Conservation (phyloP, 1,284 basidiomycete genomes). For the Cutaneotrichosporon daszewskae region DNA sequence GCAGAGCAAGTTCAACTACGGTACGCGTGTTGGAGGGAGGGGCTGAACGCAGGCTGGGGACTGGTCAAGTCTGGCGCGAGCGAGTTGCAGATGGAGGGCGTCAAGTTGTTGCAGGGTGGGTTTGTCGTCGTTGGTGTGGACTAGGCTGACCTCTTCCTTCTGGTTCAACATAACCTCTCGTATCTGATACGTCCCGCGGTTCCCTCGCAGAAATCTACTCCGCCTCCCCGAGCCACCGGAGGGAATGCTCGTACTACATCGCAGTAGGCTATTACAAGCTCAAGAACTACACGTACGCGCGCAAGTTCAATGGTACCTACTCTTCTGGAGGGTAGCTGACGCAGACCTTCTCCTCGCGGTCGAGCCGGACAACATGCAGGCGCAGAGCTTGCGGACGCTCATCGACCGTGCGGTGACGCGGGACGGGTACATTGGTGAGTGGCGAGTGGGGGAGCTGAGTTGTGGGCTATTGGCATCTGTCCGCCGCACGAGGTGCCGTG, state of each 20-base stretch:
- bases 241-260: constrained; percentile 97
- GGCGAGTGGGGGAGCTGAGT: constrained; percentile 15
- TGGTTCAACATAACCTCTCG: too few relatives aligned
- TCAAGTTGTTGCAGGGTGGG: constrained; percentile 82
- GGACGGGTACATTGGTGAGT: constrained; percentile 57
- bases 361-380: constrained; percentile 91
- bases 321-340: constrained; percentile 28
- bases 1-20: constrained; percentile 98
- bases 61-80: constrained; percentile 79
- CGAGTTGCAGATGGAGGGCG: constrained; percentile 83
- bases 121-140: constrained; percentile 4
- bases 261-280: constrained; percentile 96
- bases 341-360: constrained; percentile 81
- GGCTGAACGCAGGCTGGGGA: constrained; percentile 59
- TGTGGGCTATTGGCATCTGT: background rate
- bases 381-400: constrained; percentile 72
- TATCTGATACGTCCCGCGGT: background rate
- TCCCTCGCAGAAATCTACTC: constrained; percentile 77
- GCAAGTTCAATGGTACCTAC: constrained; percentile 79
- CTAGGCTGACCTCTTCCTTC: too few relatives aligned
- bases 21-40: constrained; percentile 46
- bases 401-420: constrained; percentile 82
- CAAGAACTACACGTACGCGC: constrained; percentile 89
- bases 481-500: too few relatives aligned
- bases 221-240: constrained; percentile 73